Evolutionary conservation across 257 asterid genomes (phyloP).

Genomic region (Petunia axillaris): DNA sequence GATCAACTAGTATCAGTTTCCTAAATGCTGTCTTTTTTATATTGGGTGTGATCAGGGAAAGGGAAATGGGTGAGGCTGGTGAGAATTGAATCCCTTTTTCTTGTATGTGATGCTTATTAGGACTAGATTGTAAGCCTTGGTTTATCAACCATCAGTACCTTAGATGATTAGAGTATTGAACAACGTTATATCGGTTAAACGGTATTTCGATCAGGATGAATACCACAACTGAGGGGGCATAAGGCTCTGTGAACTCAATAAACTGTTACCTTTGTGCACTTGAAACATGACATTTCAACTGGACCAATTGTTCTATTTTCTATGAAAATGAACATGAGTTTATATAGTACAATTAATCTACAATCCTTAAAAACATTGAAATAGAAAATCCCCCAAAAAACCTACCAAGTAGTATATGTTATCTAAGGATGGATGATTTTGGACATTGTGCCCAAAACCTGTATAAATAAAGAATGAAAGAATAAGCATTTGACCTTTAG

Average conservation of each 20-base stretch:
- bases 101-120: no score
- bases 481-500: slow-evolving; percentile 39
- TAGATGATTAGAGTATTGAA: no score
- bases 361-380: not conserved
- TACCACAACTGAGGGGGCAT: not conserved
- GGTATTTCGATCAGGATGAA: no score
- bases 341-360: slow-evolving; percentile 16
- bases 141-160: no score
- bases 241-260: not conserved
- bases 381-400: not conserved
- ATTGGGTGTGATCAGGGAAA: no score
- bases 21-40: no score
- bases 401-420: not conserved
- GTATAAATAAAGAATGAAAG: slow-evolving; percentile 62
- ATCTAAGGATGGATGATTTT: slow-evolving; percentile 26
- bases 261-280: not conserved
- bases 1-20: no score
- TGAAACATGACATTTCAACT: not conserved
- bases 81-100: no score
- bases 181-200: no score
- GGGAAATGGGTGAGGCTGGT: no score
- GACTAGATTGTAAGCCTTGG: no score
- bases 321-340: not conserved
- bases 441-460: slow-evolving; percentile 19
- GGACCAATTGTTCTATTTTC: slow-evolving; percentile 16